These are phyloP conservation scores for Chlamydomonas sp. DNA, from an alignment of 139 green algal species.

Conservation along the genomic window DNA sequence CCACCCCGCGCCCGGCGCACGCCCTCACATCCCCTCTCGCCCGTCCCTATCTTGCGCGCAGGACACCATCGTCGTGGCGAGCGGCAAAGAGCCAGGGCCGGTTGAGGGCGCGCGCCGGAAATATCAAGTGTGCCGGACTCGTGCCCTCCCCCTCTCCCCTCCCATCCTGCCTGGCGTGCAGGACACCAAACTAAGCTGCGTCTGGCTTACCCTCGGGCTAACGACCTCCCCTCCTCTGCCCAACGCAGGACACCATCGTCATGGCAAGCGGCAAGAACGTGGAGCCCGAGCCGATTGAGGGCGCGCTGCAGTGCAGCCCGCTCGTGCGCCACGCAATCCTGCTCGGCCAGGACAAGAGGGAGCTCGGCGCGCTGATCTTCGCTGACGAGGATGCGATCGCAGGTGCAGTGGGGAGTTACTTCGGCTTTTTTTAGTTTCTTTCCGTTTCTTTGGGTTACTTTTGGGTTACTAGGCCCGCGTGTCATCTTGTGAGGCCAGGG, in stretches of 20 bases:
- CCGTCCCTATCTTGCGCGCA: no score
- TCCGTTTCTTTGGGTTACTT: no score
- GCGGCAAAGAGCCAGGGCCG: no score
- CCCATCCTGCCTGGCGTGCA: constrained; percentile 39
- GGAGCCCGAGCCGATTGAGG: constrained; percentile 82
- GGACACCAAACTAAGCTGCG: constrained; percentile 44
- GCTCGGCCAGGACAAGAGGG: constrained; percentile 56
- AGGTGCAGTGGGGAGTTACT: background rate
- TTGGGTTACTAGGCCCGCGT: no score
- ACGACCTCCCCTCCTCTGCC: constrained; percentile 53
- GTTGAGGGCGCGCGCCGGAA: no score
- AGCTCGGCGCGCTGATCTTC: constrained; percentile 50
- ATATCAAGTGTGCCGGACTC: no score
- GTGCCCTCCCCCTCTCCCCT: no score
- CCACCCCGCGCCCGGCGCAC: no score
- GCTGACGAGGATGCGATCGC: constrained; percentile 35
- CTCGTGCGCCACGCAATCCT: constrained; percentile 73
- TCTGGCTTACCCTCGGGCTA: no score
- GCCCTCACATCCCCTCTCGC: no score
- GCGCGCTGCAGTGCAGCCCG: constrained; percentile 44
- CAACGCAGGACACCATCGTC: constrained; percentile 91
- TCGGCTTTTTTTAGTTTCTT: no score
- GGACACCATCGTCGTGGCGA: no score
- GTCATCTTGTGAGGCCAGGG: constrained; percentile 7
- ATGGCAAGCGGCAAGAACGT: constrained; percentile 83